Percentiles rank a stretch among this genome's conserved stretches.
Conservation (phyloP, 441 rosid genomes). For the Adansonia gregorii region DNA sequence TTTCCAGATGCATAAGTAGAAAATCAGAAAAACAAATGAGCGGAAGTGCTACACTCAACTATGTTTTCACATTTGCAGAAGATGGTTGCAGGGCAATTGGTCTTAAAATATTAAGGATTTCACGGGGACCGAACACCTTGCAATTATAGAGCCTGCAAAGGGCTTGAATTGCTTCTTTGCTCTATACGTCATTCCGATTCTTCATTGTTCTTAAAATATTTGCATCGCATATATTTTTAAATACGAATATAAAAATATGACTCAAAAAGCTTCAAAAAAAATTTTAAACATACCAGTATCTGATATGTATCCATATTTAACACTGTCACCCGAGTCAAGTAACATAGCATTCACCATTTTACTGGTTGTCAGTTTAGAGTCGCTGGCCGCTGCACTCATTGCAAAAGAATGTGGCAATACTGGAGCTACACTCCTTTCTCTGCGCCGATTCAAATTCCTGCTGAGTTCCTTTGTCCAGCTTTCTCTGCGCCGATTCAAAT, state of each 20-base stretch:
- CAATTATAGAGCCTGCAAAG: slow-evolving; percentile 69
- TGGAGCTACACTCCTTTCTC: slow-evolving; percentile 83
- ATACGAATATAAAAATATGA: too few relatives aligned
- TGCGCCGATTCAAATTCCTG: slow-evolving; percentile 62
- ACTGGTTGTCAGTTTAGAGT: slow-evolving; percentile 69
- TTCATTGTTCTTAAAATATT: too few relatives aligned
- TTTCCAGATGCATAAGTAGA: slow-evolving; percentile 56
- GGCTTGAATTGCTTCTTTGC: slow-evolving; percentile 55
- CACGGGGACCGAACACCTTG: slow-evolving; percentile 51
- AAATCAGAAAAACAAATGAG: slow-evolving; percentile 57
- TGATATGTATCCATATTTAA: too few relatives aligned
- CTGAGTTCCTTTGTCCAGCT: slow-evolving; percentile 80
- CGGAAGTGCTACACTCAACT: slow-evolving; percentile 65
- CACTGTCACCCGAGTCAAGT: too few relatives aligned
- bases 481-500: slow-evolving; percentile 64
- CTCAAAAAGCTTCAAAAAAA: too few relatives aligned
- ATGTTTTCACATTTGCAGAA: slow-evolving; percentile 80
- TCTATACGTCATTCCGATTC: too few relatives aligned
- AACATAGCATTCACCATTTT: slow-evolving; percentile 56
- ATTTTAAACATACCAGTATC: too few relatives aligned
- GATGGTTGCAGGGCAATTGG: slow-evolving; percentile 95
- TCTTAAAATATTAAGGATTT: slow-evolving; percentile 64
- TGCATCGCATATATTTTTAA: too few relatives aligned
- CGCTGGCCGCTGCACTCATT: slow-evolving; percentile 76
- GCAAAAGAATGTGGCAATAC: slow-evolving; percentile 94